Percentiles rank a stretch among this genome's conserved stretches.
Conservation (phyloP, 768 basidiomycete species). For the Amanita phalloides region DNA sequence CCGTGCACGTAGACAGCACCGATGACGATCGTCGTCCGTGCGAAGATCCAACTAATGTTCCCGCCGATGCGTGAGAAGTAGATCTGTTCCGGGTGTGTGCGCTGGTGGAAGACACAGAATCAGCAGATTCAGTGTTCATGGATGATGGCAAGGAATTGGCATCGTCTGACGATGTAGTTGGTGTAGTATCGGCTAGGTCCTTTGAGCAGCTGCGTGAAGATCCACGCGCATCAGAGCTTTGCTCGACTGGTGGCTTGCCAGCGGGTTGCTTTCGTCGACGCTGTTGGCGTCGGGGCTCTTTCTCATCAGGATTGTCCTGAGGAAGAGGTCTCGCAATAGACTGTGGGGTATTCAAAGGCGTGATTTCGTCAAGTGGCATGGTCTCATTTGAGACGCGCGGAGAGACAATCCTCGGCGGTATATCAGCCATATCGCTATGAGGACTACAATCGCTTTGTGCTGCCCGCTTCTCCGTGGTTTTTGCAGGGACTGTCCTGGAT, state of each 20-base stretch:
- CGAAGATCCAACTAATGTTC: slow-evolving; percentile 20
- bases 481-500: slow-evolving; percentile 10
- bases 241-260: not conserved
- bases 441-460: not conserved
- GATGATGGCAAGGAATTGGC: not conserved
- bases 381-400: not conserved
- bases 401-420: not conserved
- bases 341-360: not conserved
- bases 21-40: slow-evolving; percentile 24
- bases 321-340: not conserved
- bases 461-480: slow-evolving; percentile 1
- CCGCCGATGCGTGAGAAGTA: slow-evolving; percentile 26
- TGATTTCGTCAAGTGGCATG: slow-evolving; percentile 3
- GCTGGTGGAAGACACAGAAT: not conserved
- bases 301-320: slow-evolving; percentile 6
- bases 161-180: slow-evolving; percentile 5
- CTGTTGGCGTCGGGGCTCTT: slow-evolving; percentile 2
- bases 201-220: slow-evolving; percentile 8
- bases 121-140: not conserved
- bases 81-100: slow-evolving; percentile 26
- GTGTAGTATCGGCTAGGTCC: slow-evolving; percentile 1
- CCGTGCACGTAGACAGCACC: slow-evolving; percentile 27
- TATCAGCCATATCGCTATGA: not conserved
- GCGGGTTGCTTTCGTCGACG: slow-evolving; percentile 1
- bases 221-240: not conserved